These are phyloP conservation scores for Climacium dendroides DNA, from an alignment of 225 moss, liverwort and hornwort genomes.

Conservation along the genomic window DNA sequence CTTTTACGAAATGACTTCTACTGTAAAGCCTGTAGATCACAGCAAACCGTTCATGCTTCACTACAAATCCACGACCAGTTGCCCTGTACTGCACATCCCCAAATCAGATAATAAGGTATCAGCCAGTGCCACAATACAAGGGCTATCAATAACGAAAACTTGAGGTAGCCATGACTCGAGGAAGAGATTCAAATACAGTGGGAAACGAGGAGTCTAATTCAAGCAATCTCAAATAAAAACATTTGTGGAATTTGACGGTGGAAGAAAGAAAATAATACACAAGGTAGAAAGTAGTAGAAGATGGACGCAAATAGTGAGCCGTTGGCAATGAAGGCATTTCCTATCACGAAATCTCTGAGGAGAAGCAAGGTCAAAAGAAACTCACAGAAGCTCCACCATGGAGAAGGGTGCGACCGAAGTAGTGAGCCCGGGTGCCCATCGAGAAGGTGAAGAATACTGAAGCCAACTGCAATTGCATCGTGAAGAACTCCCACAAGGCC, in stretches of 20 bases:
- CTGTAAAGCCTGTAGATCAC: slow-evolving; percentile 77
- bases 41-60: slow-evolving; percentile 79
- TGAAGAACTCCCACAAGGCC: slow-evolving; percentile 89
- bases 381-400: slow-evolving; percentile 93
- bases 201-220: not conserved
- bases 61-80: slow-evolving; percentile 97
- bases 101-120: not conserved
- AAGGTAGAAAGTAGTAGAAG: not conserved
- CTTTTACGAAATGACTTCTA: slow-evolving; percentile 91
- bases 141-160: not conserved
- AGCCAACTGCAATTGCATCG: slow-evolving; percentile 95
- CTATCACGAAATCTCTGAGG: not conserved
- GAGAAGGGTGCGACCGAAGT: slow-evolving; percentile 88
- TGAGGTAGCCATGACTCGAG: not conserved
- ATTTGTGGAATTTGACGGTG: not conserved
- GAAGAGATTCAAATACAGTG: not conserved
- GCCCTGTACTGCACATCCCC: slow-evolving; percentile 72
- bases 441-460: slow-evolving; percentile 99
- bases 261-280: not conserved
- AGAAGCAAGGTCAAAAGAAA: not conserved
- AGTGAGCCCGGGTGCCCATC: slow-evolving; percentile 93
- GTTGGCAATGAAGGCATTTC: not conserved
- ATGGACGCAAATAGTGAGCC: not conserved
- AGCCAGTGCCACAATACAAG: not conserved
- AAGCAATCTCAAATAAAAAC: not conserved